phyloP scores from a whole-genome alignment of 2,329 filamentous ascomycete species.

The Cadophora gregata region DNA sequence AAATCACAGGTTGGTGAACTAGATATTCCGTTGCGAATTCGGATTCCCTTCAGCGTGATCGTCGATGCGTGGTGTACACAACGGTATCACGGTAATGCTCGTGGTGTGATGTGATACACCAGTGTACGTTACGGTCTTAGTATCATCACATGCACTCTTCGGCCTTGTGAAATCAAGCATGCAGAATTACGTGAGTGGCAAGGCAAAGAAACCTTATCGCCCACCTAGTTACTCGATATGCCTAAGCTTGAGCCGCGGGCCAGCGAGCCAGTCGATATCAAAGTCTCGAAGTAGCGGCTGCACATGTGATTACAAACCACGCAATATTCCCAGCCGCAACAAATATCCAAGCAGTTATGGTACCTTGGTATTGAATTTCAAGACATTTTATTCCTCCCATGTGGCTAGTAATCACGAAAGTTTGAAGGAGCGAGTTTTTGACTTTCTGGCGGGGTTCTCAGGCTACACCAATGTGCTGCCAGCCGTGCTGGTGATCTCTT shows the following conservation, averaged over 20 bases:
- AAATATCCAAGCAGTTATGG: not conserved
- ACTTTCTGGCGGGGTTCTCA: constrained; percentile 10
- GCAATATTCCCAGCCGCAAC: not conserved
- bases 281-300: too few relatives aligned
- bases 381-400: not conserved
- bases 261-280: not conserved
- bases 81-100: not conserved
- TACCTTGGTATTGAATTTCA: too few relatives aligned
- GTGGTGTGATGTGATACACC: not conserved
- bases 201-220: too few relatives aligned
- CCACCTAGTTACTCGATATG: too few relatives aligned
- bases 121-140: not conserved
- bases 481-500: not conserved
- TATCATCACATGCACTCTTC: constrained; percentile 2
- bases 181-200: constrained; percentile 7
- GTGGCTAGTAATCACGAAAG: not conserved
- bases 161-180: not conserved
- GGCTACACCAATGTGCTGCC: constrained; percentile 1
- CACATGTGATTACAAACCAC: constrained; percentile 8
- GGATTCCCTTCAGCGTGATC: too few relatives aligned
- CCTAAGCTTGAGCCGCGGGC: not conserved
- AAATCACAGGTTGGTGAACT: constrained; percentile 12
- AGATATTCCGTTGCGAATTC: too few relatives aligned
- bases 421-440: not conserved
- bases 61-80: not conserved